A percentile compares a stretch with the other conserved stretches of the same genome.
Evolutionary conservation across 371 early-diverging fungal genomes (phyloP).

Genomic region (Zychaea mexicana): DNA sequence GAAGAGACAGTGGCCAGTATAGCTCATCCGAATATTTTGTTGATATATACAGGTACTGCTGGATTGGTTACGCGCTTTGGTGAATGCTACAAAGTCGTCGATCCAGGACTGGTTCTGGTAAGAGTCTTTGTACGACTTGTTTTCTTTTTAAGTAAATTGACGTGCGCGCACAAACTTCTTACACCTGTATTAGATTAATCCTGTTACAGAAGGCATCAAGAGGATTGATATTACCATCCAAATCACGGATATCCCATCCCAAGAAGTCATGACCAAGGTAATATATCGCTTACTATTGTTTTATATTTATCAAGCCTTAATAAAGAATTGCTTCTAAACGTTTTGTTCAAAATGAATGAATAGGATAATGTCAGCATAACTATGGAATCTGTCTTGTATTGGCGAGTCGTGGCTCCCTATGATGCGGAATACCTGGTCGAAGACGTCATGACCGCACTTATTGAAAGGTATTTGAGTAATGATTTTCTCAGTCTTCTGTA

Average conservation of each 20-base stretch:
- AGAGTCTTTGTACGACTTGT: too few species aligned
- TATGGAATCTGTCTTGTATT: conserved; percentile 88
- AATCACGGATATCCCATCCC: conserved; percentile 71
- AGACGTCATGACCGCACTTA: conserved; percentile 73
- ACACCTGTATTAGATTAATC: conserved; percentile 60
- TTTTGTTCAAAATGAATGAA: neutral
- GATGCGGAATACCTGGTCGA: conserved; percentile 75
- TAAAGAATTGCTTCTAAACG: neutral
- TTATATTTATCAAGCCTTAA: too few species aligned
- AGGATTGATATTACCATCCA: conserved; percentile 78
- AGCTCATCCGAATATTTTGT: too few species aligned
- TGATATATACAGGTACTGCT: conserved; percentile 64
- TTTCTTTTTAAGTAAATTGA: too few species aligned
- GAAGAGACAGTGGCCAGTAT: too few species aligned
- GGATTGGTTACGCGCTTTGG: conserved; percentile 83
- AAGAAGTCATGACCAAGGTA: conserved; percentile 81
- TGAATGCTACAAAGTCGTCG: conserved; percentile 82
- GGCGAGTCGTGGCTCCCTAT: conserved; percentile 83
- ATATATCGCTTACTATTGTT: too few species aligned
- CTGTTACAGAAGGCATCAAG: conserved; percentile 66
- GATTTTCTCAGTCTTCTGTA: too few species aligned
- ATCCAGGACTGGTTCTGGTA: conserved; percentile 82
- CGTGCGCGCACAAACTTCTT: too few species aligned
- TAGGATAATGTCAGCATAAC: conserved; percentile 80
- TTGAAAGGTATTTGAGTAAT: conserved; percentile 69